Evolutionary conservation across 78 protist genomes (phyloP), one percentile per base, ranked within the genome.

Genomic region (Protostelium mycophagum): DNA sequence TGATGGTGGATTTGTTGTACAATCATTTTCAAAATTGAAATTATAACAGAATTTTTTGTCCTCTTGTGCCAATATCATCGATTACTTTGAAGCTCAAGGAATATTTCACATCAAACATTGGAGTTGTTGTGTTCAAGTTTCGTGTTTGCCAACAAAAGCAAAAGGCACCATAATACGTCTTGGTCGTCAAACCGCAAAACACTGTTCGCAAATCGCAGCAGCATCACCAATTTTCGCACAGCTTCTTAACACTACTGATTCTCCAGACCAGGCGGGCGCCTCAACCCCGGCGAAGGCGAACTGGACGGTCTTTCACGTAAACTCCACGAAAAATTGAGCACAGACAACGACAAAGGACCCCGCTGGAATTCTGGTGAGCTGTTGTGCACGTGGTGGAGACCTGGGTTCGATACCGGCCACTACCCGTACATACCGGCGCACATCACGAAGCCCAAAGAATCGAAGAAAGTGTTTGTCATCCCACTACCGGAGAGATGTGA

Each of bases 381-480:
- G 37, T 83, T 95, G 37, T 34, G 90, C 85, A 90, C 92, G 34
- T 91, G 94, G 96, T 96, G 96, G 96, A 86, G 97, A 84, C 97
- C 97, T 35, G 92, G 91, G 63, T 95, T 95, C 63, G 97, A 95
- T 73, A 92, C 87, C 38, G 35, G 35, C 83, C 51, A 90, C 96
- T 96, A 93, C 85, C 98, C 98, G 38, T 96, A 96, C 91, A 73
- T 88, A 28, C 96, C 97, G 29, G 93, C 95, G 35, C 98, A 96
- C 90, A 94, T 95, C 31, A 88, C 97, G 0, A 91, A 90, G 84
- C 97, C 97, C 63, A 96, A 96, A 86, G 98, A 95, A 89, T 91
- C 91, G 85, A 92, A 89, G 91, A 95, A 93, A 83, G 39, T 96
- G 0, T 92, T 90, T 85, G 87, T 96, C 83, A 94, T 96, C 23